Conservation (phyloP, 352 stramenopile species). For the Phytophthora constricta region DNA sequence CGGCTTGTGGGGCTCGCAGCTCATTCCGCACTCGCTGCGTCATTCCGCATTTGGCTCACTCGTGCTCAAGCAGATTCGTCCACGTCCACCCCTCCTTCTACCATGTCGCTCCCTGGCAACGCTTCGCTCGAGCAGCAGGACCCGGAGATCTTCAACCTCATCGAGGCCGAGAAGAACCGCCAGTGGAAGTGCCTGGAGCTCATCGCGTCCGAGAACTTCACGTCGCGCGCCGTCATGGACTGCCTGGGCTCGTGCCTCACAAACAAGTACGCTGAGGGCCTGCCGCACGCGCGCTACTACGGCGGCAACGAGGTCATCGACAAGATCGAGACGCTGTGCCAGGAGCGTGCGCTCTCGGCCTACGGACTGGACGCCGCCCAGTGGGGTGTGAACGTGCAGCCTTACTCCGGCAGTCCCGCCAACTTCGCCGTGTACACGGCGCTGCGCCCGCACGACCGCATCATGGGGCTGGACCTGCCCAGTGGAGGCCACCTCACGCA, state of each 20-base stretch:
- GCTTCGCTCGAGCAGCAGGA: conserved; percentile 94
- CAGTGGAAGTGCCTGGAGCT: conserved; percentile 98
- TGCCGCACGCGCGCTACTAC: conserved; percentile 97
- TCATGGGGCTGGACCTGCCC: conserved; percentile 99
- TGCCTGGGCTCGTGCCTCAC: conserved; percentile 98
- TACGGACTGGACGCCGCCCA: conserved; percentile 93
- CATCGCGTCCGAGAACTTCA: conserved; percentile 99
- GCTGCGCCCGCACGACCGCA: conserved; percentile 97
- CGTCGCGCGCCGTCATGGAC: conserved; percentile 98
- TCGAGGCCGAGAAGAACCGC: conserved; percentile 98
- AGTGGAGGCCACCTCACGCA: conserved; percentile 99
- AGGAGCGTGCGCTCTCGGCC: conserved; percentile 93
- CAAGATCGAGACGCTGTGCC: conserved; percentile 95
- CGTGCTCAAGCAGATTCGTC: conserved; percentile 24
- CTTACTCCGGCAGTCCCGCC: conserved; percentile 96
- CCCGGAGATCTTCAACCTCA: conserved; percentile 98
- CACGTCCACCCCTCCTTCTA: not conserved
- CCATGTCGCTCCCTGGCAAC: conserved; percentile 76
- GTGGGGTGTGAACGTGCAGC: conserved; percentile 99
- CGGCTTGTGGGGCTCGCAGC: too few species aligned
- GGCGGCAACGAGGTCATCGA: conserved; percentile 98
- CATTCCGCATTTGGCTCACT: conserved; percentile 45
- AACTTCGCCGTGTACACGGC: conserved; percentile 99
- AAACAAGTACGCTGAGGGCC: conserved; percentile 99
- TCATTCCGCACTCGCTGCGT: too few species aligned